Evolutionary conservation across 352 stramenopile species (phyloP).

Genomic region (Phytophthora megakarya): DNA sequence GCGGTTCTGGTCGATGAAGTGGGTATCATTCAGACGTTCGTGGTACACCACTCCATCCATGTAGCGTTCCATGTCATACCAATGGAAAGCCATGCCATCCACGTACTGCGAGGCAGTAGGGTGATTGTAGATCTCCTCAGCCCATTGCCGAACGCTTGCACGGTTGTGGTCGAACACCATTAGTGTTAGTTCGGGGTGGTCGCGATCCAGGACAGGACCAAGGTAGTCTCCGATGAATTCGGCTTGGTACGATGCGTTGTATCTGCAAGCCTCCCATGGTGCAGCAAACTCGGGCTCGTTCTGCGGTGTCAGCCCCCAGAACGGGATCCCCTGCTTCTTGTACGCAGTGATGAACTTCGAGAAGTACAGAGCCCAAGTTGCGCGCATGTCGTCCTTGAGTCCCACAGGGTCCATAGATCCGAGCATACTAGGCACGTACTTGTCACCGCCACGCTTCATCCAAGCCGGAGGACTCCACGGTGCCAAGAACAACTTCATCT

Average conservation of each 20-base stretch:
- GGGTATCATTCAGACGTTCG: constrained; percentile 81
- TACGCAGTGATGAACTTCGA: constrained; percentile 93
- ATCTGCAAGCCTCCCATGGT: constrained; percentile 73
- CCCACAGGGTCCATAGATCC: constrained; percentile 57
- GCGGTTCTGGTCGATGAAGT: constrained; percentile 57
- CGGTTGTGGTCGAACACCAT: constrained; percentile 94
- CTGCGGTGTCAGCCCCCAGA: constrained; percentile 92
- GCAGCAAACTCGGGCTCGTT: constrained; percentile 87
- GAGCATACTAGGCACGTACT: constrained; percentile 71
- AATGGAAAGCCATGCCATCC: constrained; percentile 92
- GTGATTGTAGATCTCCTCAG: constrained; percentile 67
- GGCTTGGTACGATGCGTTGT: constrained; percentile 53
- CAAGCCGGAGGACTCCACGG: constrained; percentile 90
- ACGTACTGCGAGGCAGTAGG: constrained; percentile 71
- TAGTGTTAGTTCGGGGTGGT: constrained; percentile 85
- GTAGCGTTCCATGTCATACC: constrained; percentile 68
- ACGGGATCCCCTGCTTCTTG: constrained; percentile 72
- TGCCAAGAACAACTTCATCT: constrained; percentile 84
- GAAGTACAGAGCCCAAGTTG: constrained; percentile 91
- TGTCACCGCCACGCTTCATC: constrained; percentile 69
- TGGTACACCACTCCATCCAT: constrained; percentile 81
- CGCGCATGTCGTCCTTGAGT: constrained; percentile 52
- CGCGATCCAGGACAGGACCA: constrained; percentile 72
- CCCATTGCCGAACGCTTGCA: constrained; percentile 69
- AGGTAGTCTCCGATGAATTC: constrained; percentile 83